These are phyloP conservation scores for Ambrosia artemisiifolia DNA, from an alignment of 129 eudicot genomes.

Conservation along the genomic window DNA sequence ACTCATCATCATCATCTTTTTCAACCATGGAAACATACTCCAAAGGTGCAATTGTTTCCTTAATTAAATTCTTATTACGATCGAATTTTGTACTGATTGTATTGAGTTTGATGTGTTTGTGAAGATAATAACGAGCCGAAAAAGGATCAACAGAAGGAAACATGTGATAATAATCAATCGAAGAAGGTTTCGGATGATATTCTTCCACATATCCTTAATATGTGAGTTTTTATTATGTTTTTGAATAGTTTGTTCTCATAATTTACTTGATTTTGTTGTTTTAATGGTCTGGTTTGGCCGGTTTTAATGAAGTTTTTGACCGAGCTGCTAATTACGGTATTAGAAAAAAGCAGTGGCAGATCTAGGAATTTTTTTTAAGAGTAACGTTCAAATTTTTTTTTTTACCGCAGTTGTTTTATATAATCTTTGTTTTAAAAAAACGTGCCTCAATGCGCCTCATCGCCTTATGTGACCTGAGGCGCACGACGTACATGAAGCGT, in stretches of 20 bases:
- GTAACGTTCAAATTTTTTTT: too few species aligned
- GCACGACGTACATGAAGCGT: too few species aligned
- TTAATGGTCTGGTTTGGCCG: too few species aligned
- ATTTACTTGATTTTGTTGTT: too few species aligned
- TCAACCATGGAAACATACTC: conserved; percentile 27
- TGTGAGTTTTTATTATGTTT: conserved; percentile 41
- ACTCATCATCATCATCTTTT: neutral
- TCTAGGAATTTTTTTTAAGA: too few species aligned
- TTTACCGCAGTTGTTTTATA: too few species aligned
- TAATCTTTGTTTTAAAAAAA: too few species aligned
- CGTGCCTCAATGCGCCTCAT: too few species aligned
- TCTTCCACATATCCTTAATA: conserved; percentile 67
- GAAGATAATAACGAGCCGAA: conserved; percentile 32
- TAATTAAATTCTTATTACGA: neutral
- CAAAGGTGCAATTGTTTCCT: conserved; percentile 19
- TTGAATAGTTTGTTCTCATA: neutral
- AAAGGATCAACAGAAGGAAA: conserved; percentile 33
- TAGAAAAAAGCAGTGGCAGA: too few species aligned
- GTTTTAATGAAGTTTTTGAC: too few species aligned
- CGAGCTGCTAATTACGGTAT: too few species aligned
- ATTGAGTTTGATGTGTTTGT: conserved; percentile 12
- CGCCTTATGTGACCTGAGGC: too few species aligned
- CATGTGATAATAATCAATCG: conserved; percentile 33
- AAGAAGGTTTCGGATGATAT: conserved; percentile 40
- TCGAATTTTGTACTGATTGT: conserved; percentile 7